Evolutionary conservation across 2,329 filamentous ascomycete genomes (phyloP).

Genomic region (Rutstroemia sp.): DNA sequence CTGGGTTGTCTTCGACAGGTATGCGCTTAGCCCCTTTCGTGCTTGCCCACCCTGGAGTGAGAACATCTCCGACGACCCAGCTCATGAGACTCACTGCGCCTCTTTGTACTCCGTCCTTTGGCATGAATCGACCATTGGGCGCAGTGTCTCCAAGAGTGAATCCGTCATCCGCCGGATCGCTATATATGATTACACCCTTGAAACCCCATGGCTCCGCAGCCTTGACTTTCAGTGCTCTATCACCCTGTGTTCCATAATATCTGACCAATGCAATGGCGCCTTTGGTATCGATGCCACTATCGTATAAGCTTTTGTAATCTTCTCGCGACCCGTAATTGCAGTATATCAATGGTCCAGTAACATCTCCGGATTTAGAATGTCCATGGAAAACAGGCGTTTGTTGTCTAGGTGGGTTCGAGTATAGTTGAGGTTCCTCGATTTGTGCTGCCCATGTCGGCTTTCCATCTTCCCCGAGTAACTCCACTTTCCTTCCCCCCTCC

Average conservation of each 20-base stretch:
- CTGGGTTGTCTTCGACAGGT: slow-evolving; percentile 60
- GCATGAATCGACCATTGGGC: slow-evolving; percentile 73
- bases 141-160: slow-evolving; percentile 65
- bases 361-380: slow-evolving; percentile 78
- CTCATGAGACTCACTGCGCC: slow-evolving; percentile 74
- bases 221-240: slow-evolving; percentile 77
- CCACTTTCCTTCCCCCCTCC: slow-evolving; percentile 67
- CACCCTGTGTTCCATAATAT: slow-evolving; percentile 66
- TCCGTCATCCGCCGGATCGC: slow-evolving; percentile 79
- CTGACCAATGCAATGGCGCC: slow-evolving; percentile 81
- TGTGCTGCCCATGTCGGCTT: slow-evolving; percentile 67
- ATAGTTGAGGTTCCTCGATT: slow-evolving; percentile 73
- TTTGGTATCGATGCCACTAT: slow-evolving; percentile 64
- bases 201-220: slow-evolving; percentile 83
- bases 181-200: slow-evolving; percentile 84
- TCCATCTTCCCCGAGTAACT: slow-evolving; percentile 65
- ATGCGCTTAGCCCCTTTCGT: slow-evolving; percentile 58
- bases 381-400: slow-evolving; percentile 82
- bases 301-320: slow-evolving; percentile 68
- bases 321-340: slow-evolving; percentile 83
- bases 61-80: slow-evolving; percentile 82
- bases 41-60: slow-evolving; percentile 82
- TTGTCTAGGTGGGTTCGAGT: slow-evolving; percentile 52
- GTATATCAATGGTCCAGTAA: slow-evolving; percentile 80
- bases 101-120: slow-evolving; percentile 73